A percentile compares a stretch with the other conserved stretches of the same genome.
Evolutionary conservation across 352 stramenopile species (phyloP).

Genomic region (Peronospora belbahrii): DNA sequence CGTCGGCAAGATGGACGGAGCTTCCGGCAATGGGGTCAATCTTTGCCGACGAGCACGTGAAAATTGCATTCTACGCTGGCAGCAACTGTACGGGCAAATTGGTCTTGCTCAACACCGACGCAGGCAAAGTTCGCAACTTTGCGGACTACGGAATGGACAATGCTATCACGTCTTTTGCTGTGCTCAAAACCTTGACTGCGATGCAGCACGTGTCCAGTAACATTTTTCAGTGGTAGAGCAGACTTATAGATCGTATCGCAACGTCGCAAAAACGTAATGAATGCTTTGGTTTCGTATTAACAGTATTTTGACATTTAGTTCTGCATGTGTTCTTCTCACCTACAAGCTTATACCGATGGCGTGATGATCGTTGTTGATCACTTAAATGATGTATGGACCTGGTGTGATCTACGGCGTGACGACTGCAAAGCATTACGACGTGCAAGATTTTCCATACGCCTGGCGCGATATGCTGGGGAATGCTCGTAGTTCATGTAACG

Average conservation of each 20-base stretch:
- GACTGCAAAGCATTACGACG: conserved; percentile 5
- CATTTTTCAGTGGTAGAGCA: conserved; percentile 14
- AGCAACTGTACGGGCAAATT: conserved; percentile 19
- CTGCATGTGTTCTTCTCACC: background rate
- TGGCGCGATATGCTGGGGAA: conserved; percentile 2
- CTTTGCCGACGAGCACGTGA: conserved; percentile 5
- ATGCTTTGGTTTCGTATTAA: background rate
- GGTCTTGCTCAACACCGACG: conserved; percentile 6
- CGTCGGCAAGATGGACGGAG: conserved; percentile 14
- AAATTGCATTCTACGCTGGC: conserved; percentile 16
- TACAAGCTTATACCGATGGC: background rate
- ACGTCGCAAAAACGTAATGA: background rate
- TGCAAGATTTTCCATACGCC: conserved; percentile 3
- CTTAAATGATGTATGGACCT: background rate
- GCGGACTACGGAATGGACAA: conserved; percentile 10
- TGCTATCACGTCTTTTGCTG: conserved; percentile 8
- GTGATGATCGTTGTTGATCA: background rate
- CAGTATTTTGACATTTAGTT: background rate
- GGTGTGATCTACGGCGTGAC: background rate
- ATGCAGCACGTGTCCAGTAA: conserved; percentile 9
- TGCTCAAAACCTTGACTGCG: conserved; percentile 14
- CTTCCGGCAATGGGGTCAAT: conserved; percentile 6
- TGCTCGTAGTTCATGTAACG: conserved; percentile 17
- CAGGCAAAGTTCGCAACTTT: conserved; percentile 7
- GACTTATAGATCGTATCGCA: background rate